Conservation (phyloP, 176 grass and related monocot species). For the Musa itinerans region DNA sequence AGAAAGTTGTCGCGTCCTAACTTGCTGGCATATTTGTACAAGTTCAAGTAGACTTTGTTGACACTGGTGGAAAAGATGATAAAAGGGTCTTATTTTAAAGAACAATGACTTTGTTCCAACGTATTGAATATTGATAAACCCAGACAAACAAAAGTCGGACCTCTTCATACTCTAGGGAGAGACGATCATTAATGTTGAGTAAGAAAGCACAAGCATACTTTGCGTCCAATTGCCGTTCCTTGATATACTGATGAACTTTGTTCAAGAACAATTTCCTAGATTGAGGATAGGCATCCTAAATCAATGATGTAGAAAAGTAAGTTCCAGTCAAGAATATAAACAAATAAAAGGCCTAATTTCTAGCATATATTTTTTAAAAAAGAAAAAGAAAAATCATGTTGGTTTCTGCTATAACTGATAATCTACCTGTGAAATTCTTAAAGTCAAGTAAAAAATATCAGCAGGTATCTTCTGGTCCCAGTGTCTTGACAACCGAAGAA, state of each 20-base stretch:
- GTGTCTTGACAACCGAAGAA: constrained; percentile 94
- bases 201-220: constrained; percentile 92
- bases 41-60: constrained; percentile 86
- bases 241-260: constrained; percentile 97
- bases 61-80: constrained; percentile 35
- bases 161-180: constrained; percentile 71
- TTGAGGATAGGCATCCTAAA: constrained; percentile 70
- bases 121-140: neutral
- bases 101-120: constrained; percentile 1
- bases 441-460: constrained; percentile 84
- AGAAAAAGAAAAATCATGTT: neutral
- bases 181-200: constrained; percentile 54
- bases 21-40: constrained; percentile 89
- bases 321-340: constrained; percentile 22
- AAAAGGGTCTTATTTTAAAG: constrained; percentile 3
- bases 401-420: constrained; percentile 19
- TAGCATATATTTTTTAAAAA: neutral
- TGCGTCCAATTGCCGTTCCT: constrained; percentile 85
- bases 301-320: constrained; percentile 16
- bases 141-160: constrained; percentile 26
- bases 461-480: constrained; percentile 83
- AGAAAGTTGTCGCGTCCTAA: constrained; percentile 86
- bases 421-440: constrained; percentile 87
- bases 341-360: neutral
- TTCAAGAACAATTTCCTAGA: constrained; percentile 77